phyloP scores from a whole-genome alignment of 1,139 yeast species.

The Candida gigantensis region DNA sequence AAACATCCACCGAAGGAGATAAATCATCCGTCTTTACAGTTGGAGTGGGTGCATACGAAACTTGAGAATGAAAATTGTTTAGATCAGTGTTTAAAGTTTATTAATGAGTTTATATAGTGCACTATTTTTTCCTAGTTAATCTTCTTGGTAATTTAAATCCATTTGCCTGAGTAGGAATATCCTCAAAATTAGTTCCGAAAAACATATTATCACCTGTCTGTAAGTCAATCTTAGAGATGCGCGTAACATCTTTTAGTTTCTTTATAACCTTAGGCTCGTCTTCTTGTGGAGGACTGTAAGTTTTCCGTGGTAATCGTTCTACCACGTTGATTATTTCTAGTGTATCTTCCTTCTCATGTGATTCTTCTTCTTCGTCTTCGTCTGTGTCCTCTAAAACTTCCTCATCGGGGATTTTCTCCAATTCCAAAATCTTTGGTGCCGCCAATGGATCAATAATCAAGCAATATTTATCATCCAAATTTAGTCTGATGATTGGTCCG shows the following conservation, averaged over 20 bases:
- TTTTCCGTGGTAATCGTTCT: too few species aligned
- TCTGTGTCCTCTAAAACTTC: too few species aligned
- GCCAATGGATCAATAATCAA: conserved; percentile 33
- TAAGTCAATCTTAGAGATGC: conserved; percentile 5
- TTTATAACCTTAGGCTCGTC: conserved; percentile 1
- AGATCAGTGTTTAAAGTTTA: conserved; percentile 1
- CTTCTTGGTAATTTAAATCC: conserved; percentile 15
- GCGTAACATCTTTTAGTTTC: conserved; percentile 11
- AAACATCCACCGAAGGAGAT: conserved; percentile 10
- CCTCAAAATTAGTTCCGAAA: conserved; percentile 13
- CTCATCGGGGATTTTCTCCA: too few species aligned
- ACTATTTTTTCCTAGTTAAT: conserved; percentile 9
- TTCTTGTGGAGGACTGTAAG: too few species aligned
- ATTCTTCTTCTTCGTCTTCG: too few species aligned
- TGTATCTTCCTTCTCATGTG: too few species aligned
- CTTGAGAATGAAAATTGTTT: conserved; percentile 2
- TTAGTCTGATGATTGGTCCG: conserved; percentile 30
- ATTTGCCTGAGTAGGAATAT: conserved; percentile 9
- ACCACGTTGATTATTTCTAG: too few species aligned
- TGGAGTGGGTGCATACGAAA: conserved; percentile 10
- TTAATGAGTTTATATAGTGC: conserved; percentile 5
- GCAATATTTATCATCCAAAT: conserved; percentile 30
- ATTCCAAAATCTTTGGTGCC: conserved; percentile 26
- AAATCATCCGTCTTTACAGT: conserved; percentile 3
- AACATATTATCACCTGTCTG: conserved; percentile 4